Percentiles rank a stretch among this genome's conserved stretches.
These are phyloP conservation scores for Saccharomyces pastorianus DNA, from an alignment of 1,139 yeast genomes.

Conservation along the genomic window DNA sequence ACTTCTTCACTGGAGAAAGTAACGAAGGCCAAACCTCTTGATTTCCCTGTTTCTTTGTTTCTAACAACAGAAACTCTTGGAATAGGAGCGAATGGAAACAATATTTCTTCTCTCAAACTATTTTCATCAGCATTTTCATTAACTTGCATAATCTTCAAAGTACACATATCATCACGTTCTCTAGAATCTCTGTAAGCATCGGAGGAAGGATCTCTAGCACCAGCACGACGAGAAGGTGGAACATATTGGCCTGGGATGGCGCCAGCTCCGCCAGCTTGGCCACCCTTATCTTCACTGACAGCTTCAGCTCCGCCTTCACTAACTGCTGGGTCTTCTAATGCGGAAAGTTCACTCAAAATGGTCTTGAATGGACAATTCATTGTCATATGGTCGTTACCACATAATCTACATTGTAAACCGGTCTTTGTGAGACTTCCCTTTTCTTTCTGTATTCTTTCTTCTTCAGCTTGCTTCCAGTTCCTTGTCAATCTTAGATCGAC, in stretches of 20 bases:
- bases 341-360: slow-evolving; percentile 55
- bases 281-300: slow-evolving; percentile 28
- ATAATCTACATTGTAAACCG: slow-evolving; percentile 66
- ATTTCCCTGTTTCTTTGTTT: slow-evolving; percentile 88
- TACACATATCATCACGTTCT: slow-evolving; percentile 74
- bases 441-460: slow-evolving; percentile 49
- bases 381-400: slow-evolving; percentile 93
- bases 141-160: slow-evolving; percentile 87
- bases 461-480: slow-evolving; percentile 64
- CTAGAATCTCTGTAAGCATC: slow-evolving; percentile 42
- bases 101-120: slow-evolving; percentile 65
- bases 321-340: slow-evolving; percentile 35
- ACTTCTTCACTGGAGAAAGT: slow-evolving; percentile 60
- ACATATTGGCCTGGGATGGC: slow-evolving; percentile 41
- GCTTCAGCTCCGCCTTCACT: slow-evolving; percentile 32
- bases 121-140: slow-evolving; percentile 80
- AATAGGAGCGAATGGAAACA: slow-evolving; percentile 66
- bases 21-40: slow-evolving; percentile 96
- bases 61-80: slow-evolving; percentile 79
- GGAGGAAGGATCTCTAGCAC: slow-evolving; percentile 41
- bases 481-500: slow-evolving; percentile 62
- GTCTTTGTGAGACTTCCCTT: slow-evolving; percentile 48
- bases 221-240: slow-evolving; percentile 58
- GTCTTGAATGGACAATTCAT: slow-evolving; percentile 94
- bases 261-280: slow-evolving; percentile 22